Evolutionary conservation across 305 asterid genomes (phyloP), one percentile per base, ranked within the genome.

Genomic region (Rubia peregrina): DNA sequence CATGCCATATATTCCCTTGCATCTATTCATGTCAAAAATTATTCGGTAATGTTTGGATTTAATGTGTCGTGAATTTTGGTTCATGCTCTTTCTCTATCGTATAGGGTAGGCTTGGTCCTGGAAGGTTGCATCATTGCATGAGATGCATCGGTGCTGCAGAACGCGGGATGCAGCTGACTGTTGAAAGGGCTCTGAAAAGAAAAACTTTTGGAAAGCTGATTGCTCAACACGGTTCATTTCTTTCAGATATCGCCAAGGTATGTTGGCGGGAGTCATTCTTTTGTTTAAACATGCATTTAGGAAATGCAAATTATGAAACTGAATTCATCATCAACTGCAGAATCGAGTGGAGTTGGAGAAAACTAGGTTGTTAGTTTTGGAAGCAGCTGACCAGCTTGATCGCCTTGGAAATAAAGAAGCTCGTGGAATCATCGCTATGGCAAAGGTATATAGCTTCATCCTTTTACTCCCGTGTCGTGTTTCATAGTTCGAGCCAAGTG

Each of bases 61-160:
- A 71, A 17, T 69, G 14, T 30, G 26, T 46, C 44, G 12, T 44
- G n/a, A 51, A 30, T 62, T 48, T 48, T 46, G 7, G 63, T 17
- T 61, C 70, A 14, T 74, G 43, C 51, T 62, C 76, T 80, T 73
- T 73, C 21, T 55, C 44, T 69, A 17, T 64, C 9, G 68, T 57
- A 69, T 85, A 92, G 98, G 98, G 98, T 72, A 81, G 98, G 80
- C 82, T 93, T 68, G 98, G 98, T 63, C 98, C 98, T 0, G 98
- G 97, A 75, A 87, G 96, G 83, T 72, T 93, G 79, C 97, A 91
- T 82, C 98, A 93, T 79, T 93, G 97, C 91, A 91, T 93, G 98
- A 90, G 98, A 80, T 74, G 85, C 74, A 89, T 93, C 44, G 97
- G 98, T 14, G 92, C 96, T 64, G 97, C 98, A n/a, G 97, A 93